phyloP scores from a whole-genome alignment of 805 yeast species.

The Candida xyloterini region DNA sequence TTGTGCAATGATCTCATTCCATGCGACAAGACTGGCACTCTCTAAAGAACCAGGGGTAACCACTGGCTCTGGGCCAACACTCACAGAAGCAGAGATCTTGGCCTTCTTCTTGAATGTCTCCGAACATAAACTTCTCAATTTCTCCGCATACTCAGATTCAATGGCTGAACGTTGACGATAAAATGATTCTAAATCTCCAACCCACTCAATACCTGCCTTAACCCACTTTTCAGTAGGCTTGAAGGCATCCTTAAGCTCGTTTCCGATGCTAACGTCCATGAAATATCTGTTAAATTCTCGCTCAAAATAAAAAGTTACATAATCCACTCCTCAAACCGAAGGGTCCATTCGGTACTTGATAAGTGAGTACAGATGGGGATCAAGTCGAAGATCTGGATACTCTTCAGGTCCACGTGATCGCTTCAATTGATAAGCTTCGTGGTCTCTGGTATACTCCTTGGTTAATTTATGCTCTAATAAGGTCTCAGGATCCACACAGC shows the following conservation, averaged over 20 bases:
- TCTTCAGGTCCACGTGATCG: conserved; percentile 14
- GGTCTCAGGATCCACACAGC: conserved; percentile 30
- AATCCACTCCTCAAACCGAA: conserved; percentile 7
- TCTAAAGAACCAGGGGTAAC: conserved; percentile 95
- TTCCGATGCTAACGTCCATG: conserved; percentile 49
- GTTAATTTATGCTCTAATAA: conserved; percentile 29
- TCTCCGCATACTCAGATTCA: conserved; percentile 79
- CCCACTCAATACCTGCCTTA: conserved; percentile 66
- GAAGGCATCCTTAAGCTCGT: conserved; percentile 77
- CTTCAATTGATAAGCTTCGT: conserved; percentile 27
- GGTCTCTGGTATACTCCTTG: conserved; percentile 27
- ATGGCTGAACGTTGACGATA: conserved; percentile 78
- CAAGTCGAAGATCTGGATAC: conserved; percentile 5
- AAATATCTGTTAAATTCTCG: conserved; percentile 5
- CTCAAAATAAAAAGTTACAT: conserved; percentile 1
- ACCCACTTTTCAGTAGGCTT: conserved; percentile 80
- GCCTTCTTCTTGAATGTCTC: conserved; percentile 78
- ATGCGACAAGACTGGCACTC: conserved; percentile 78
- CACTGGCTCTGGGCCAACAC: conserved; percentile 89
- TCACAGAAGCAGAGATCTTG: conserved; percentile 56
- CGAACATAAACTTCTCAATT: conserved; percentile 58
- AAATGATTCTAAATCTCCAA: conserved; percentile 75
- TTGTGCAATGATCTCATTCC: conserved; percentile 84
- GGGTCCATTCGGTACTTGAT: conserved; percentile 1
- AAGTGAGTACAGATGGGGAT: conserved; percentile 5